Evolutionary conservation across 2,329 filamentous ascomycete genomes (phyloP).

Genomic region (Fonsecaea multimorphosa): DNA sequence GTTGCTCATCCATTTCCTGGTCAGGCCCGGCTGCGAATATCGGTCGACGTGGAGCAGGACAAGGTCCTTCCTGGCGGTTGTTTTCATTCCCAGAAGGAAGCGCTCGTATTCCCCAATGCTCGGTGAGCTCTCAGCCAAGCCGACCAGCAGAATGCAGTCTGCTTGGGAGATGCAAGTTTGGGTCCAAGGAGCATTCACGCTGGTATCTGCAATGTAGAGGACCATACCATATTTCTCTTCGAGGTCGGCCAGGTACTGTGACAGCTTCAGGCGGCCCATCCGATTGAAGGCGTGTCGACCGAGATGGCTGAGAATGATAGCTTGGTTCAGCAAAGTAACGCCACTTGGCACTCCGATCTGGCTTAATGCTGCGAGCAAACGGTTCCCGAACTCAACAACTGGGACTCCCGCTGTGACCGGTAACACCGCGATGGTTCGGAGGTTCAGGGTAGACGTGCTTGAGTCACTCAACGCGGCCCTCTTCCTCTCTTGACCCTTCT

Average conservation of each 20-base stretch:
- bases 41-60: constrained; percentile 88
- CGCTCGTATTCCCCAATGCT: constrained; percentile 95
- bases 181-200: constrained; percentile 96
- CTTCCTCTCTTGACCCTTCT: constrained; percentile 66
- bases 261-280: constrained; percentile 95
- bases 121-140: constrained; percentile 85
- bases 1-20: constrained; percentile 87
- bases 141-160: constrained; percentile 92
- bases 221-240: constrained; percentile 98
- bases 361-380: constrained; percentile 81
- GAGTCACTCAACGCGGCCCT: constrained; percentile 50
- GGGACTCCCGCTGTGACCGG: constrained; percentile 91
- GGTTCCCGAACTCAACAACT: constrained; percentile 91
- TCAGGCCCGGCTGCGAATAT: constrained; percentile 83
- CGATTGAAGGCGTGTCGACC: constrained; percentile 95
- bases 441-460: constrained; percentile 80
- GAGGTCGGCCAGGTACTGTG: constrained; percentile 93
- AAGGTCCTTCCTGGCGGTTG: constrained; percentile 89
- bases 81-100: constrained; percentile 96
- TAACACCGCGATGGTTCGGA: constrained; percentile 89
- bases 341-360: constrained; percentile 91
- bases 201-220: constrained; percentile 94
- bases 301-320: constrained; percentile 90
- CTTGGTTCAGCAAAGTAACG: constrained; percentile 89
- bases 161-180: constrained; percentile 97